Base-by-base conservation (phyloP, 2,329 filamentous ascomycete genomes). In the Colletotrichum sp. region DNA sequence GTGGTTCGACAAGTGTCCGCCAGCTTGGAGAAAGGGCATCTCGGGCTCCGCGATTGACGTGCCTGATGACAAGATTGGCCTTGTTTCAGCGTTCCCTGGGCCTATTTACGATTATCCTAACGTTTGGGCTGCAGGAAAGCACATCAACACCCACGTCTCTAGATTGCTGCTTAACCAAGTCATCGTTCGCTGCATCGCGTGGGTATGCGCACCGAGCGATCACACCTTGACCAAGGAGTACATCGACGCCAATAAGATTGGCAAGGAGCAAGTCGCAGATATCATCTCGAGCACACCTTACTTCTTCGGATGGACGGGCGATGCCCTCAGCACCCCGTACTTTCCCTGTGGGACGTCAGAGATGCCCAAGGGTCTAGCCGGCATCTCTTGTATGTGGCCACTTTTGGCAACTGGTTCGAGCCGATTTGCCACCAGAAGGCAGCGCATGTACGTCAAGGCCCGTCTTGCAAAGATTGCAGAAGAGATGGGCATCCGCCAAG, bases 341-440 rank as follows among this genome's bases (percentile, higher is more conserved):
- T 80, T 80, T 32, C 79, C 79, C 3, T 80, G 79, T 36, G 79
- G 79, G 4, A 79, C 79, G 4, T 73, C 79, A 12, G 79, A 80
- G 44, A 80, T 63, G 32, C 79, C 79, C 24, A 80, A 80, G 49
- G 79, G 79, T 2, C 64, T 79, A 59, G 79, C 78, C 10, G 79
- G 77, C 7, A 60, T 80, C 12, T 78, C 75, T 7, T 79, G 78
- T 28, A 74, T 80, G 69, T 80, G 78, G 67, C 79, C 79, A 3
- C 72, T 80, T 15, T 70, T 80, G 6, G 77, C 78, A n/a, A 78
- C 78, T 3, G 79, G 78, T 18, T 72, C 78, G 10, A 80, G 79
- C 34, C 72, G 75, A 5, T 80, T 80, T 12, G 78, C 78, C 4
- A 78, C 76, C 7, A 62, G 66, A n/a, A 63, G 49, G 15, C 79